phyloP scores from a whole-genome alignment of 352 stramenopile species.

The Phytophthora ohioensis region DNA sequence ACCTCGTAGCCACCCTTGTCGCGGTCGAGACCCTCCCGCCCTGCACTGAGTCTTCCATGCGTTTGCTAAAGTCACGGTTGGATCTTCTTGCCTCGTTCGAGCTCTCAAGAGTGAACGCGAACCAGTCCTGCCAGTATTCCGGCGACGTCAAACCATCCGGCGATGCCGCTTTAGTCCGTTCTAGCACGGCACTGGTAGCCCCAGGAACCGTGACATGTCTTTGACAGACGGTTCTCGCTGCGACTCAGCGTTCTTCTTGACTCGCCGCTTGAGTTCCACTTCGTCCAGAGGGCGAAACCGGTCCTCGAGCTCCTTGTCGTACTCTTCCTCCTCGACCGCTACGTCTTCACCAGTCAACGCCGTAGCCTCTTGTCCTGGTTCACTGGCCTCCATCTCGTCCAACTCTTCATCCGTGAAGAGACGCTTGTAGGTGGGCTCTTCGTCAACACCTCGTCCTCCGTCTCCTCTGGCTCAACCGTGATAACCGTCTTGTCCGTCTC shows the following conservation, averaged over 20 bases:
- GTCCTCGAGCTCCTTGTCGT: slow-evolving; percentile 18
- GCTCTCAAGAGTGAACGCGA: too few species aligned
- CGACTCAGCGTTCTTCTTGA: neutral
- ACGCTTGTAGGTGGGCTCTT: neutral
- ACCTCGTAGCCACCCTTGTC: too few species aligned
- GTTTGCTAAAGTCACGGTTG: too few species aligned
- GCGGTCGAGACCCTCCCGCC: too few species aligned
- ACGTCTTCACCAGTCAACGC: neutral
- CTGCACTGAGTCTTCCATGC: too few species aligned
- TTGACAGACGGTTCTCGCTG: neutral
- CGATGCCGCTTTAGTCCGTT: too few species aligned
- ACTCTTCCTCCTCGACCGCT: slow-evolving; percentile 1
- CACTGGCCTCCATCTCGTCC: neutral
- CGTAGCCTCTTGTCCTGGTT: neutral
- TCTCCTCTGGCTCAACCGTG: neutral
- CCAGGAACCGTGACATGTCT: too few species aligned
- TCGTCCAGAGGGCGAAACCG: slow-evolving; percentile 11
- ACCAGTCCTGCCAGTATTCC: too few species aligned
- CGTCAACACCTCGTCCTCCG: neutral
- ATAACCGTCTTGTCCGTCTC: too few species aligned
- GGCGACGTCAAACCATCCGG: too few species aligned
- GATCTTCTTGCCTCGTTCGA: too few species aligned
- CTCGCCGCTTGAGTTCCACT: neutral
- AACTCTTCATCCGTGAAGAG: neutral
- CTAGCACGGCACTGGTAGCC: too few species aligned